A percentile compares a stretch with the other conserved stretches of the same genome.
Conservation (phyloP, 257 asterid genomes). For the Scutellaria baicalensis region DNA sequence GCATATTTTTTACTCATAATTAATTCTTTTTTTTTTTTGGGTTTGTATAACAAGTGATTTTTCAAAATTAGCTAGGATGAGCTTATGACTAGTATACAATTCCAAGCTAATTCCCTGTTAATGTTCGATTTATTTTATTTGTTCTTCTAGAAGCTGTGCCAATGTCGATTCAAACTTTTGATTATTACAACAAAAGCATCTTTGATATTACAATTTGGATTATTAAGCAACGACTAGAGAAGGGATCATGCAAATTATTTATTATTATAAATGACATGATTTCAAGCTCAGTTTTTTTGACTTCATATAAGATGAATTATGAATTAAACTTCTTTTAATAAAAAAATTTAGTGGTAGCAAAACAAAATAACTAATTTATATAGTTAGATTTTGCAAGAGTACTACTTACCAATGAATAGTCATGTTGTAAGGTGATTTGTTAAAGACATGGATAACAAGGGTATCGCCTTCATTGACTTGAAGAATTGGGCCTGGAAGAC, state of each 20-base stretch:
- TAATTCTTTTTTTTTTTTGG: neutral
- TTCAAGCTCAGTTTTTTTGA: neutral
- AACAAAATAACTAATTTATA: too few relatives aligned
- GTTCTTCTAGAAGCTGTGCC: too few relatives aligned
- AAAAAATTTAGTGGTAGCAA: neutral
- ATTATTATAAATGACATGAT: neutral
- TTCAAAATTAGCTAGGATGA: neutral
- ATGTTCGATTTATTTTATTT: neutral
- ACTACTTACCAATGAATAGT: constrained; percentile 71
- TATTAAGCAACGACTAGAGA: neutral
- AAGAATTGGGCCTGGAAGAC: constrained; percentile 61
- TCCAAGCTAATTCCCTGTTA: neutral
- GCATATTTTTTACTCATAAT: neutral
- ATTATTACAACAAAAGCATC: too few relatives aligned
- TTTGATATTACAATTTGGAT: too few relatives aligned
- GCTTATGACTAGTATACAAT: too few relatives aligned
- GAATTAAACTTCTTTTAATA: too few relatives aligned
- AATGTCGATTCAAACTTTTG: too few relatives aligned
- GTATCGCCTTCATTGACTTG: constrained; percentile 60
- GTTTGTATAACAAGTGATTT: neutral
- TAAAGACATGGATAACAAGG: constrained; percentile 45
- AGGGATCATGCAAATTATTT: neutral
- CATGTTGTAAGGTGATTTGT: constrained; percentile 50
- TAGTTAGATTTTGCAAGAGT: neutral
- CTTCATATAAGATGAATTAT: neutral